These are phyloP conservation scores for Phytophthora melonis DNA, from an alignment of 352 stramenopile genomes.

Conservation along the genomic window DNA sequence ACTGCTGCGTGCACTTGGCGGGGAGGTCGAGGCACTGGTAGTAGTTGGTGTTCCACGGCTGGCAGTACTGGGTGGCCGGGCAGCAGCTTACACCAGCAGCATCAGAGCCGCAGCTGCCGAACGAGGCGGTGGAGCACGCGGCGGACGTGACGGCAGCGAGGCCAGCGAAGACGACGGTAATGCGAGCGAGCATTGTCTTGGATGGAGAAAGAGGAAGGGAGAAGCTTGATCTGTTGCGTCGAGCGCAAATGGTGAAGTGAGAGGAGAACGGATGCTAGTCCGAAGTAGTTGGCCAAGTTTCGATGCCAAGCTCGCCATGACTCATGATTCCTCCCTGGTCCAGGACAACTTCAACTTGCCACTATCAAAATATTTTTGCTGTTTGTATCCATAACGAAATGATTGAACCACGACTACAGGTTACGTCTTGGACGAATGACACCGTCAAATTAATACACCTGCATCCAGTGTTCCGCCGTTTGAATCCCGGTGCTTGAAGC, in stretches of 20 bases:
- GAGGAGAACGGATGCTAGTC: neutral
- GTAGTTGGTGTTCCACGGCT: conserved; percentile 35
- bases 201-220: neutral
- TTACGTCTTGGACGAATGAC: neutral
- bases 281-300: neutral
- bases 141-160: conserved; percentile 4
- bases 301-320: neutral
- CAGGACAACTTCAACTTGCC: conserved; percentile 11
- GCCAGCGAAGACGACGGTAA: conserved; percentile 12
- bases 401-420: neutral
- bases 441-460: neutral
- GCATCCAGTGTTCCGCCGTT: conserved; percentile 28
- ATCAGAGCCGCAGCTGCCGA: conserved; percentile 19
- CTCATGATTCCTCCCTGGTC: neutral
- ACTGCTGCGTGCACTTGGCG: conserved; percentile 30
- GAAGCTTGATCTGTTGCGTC: conserved; percentile 15
- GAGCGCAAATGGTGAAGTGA: conserved; percentile 30
- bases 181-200: conserved; percentile 34
- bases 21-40: conserved; percentile 35
- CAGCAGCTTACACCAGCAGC: conserved; percentile 20
- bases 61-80: conserved; percentile 28
- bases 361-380: conserved; percentile 14
- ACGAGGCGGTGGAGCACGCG: conserved; percentile 6
- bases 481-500: conserved; percentile 10
- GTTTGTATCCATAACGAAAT: conserved; percentile 20